These are phyloP conservation scores for Trichoderma koningii DNA, from an alignment of 2,329 filamentous ascomycete species.

Conservation along the genomic window DNA sequence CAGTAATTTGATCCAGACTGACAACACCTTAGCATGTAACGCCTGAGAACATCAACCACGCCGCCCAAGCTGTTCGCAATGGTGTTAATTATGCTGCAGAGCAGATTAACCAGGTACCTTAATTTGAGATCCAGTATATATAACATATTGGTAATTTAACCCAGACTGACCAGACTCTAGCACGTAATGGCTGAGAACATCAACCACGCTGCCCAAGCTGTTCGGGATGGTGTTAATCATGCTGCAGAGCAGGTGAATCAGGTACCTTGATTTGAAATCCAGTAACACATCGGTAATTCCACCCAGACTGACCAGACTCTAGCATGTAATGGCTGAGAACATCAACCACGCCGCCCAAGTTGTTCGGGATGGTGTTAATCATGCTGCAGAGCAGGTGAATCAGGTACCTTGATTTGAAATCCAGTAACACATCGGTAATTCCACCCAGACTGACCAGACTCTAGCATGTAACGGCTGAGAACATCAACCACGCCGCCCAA, in stretches of 20 bases:
- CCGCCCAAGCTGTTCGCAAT: not conserved
- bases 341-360: no score
- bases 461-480: slow-evolving; percentile 11
- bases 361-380: no score
- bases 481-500: no score
- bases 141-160: no score
- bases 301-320: no score
- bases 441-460: no score
- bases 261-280: not conserved
- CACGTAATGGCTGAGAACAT: slow-evolving; percentile 21
- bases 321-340: slow-evolving; percentile 16
- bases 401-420: not conserved
- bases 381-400: slow-evolving; percentile 1
- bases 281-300: no score
- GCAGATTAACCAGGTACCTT: slow-evolving; percentile 3
- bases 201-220: no score
- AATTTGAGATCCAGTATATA: not conserved
- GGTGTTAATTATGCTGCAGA: not conserved
- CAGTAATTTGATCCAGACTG: no score
- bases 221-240: not conserved
- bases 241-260: slow-evolving; percentile 7
- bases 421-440: not conserved
- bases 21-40: not conserved
- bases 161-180: no score
- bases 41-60: slow-evolving; percentile 13